phyloP scores from a whole-genome alignment of 257 asterid species.

The Eucommia ulmoides region DNA sequence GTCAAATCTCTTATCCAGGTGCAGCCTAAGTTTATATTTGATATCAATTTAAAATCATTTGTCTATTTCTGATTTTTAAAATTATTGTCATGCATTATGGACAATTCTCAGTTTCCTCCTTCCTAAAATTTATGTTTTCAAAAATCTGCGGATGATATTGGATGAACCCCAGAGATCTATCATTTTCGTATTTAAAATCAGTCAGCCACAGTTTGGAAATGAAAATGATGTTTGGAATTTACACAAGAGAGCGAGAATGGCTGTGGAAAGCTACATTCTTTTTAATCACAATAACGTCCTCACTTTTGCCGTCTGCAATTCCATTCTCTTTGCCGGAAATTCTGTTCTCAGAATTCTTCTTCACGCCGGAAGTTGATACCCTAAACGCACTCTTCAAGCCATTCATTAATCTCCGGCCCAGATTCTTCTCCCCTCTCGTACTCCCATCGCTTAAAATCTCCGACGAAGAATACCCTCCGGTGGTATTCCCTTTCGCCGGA shows the following conservation, averaged over 20 bases:
- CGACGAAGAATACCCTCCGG: slow-evolving; percentile 20
- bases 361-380: slow-evolving; percentile 15
- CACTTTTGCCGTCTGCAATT: slow-evolving; percentile 7
- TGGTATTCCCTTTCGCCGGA: slow-evolving; percentile 13
- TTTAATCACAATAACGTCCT: slow-evolving; percentile 29
- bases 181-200: too few relatives aligned
- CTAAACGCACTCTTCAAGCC: slow-evolving; percentile 54
- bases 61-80: too few relatives aligned
- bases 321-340: slow-evolving; percentile 3
- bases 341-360: slow-evolving; percentile 34
- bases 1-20: too few relatives aligned
- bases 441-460: slow-evolving; percentile 25
- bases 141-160: too few relatives aligned
- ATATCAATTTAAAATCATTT: too few relatives aligned
- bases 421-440: slow-evolving; percentile 19
- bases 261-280: slow-evolving; percentile 13
- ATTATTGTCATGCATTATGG: too few relatives aligned
- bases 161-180: too few relatives aligned
- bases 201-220: too few relatives aligned
- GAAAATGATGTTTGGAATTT: not conserved
- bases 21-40: too few relatives aligned
- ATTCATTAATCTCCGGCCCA: slow-evolving; percentile 39
- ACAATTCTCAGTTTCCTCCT: too few relatives aligned
- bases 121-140: too few relatives aligned
- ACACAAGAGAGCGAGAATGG: slow-evolving; percentile 12